Percentiles rank a stretch among this genome's conserved stretches.
Evolutionary conservation across 1,284 basidiomycete genomes (phyloP).

Genomic region (Sporisorium iseilematis-ciliati): DNA sequence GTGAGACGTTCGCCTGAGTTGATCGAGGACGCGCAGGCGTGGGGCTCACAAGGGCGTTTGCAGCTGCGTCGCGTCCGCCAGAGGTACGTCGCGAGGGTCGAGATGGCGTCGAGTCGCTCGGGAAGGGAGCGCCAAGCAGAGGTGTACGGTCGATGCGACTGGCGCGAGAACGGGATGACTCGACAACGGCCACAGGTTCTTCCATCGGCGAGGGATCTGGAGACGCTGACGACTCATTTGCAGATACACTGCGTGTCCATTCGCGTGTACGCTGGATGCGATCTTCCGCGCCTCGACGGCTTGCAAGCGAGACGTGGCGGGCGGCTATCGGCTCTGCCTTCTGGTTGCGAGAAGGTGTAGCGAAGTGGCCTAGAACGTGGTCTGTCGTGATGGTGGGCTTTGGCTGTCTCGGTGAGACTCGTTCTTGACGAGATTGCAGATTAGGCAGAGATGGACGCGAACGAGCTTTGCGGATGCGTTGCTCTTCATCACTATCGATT

Average conservation of each 20-base stretch:
- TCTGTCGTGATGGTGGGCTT: constrained; percentile 7
- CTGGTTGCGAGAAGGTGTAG: constrained; percentile 19
- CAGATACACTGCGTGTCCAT: constrained; percentile 37
- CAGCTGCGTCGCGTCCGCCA: neutral
- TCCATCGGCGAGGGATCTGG: neutral
- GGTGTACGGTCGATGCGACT: constrained; percentile 24
- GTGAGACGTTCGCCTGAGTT: neutral
- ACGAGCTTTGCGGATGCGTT: constrained; percentile 24
- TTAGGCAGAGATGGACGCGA: constrained; percentile 36
- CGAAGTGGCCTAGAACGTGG: constrained; percentile 18
- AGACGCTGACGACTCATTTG: constrained; percentile 14
- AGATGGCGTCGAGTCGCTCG: constrained; percentile 10
- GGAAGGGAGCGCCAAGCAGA: neutral
- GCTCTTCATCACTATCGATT: constrained; percentile 50
- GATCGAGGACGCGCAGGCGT: neutral
- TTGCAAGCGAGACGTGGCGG: neutral
- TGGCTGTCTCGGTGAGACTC: neutral
- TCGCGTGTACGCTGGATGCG: constrained; percentile 11
- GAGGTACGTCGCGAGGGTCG: neutral
- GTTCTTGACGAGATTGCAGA: neutral
- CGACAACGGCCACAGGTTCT: constrained; percentile 6
- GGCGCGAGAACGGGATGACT: constrained; percentile 25
- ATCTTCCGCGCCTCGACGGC: constrained; percentile 4
- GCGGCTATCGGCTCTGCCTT: too few species aligned
- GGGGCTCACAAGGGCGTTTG: neutral